Conservation (phyloP, 768 basidiomycete genomes). For the Glaciozyma martinii region DNA sequence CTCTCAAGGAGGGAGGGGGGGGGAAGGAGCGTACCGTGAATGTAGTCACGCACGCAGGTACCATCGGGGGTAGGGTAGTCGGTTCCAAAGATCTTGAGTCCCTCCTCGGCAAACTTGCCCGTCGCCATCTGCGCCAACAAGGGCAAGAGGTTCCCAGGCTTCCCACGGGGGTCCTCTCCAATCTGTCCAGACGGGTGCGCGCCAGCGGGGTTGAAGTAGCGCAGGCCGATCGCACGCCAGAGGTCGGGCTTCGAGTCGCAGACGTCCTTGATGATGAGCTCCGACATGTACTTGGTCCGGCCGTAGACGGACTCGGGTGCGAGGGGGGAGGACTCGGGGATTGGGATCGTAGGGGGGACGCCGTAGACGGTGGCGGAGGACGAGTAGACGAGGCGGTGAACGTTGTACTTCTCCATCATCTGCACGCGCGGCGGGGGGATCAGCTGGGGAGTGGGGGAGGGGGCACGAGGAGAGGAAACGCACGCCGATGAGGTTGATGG, state of each 20-base stretch:
- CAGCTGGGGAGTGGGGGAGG: background rate
- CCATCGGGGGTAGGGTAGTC: constrained; percentile 96
- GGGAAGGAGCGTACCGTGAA: constrained; percentile 45
- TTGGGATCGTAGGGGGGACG: constrained; percentile 80
- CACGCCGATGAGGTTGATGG: constrained; percentile 61
- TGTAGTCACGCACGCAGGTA: constrained; percentile 93
- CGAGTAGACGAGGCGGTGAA: constrained; percentile 85
- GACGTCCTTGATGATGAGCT: constrained; percentile 79
- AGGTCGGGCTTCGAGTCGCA: constrained; percentile 65
- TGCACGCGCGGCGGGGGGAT: constrained; percentile 40
- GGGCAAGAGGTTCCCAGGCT: constrained; percentile 88
- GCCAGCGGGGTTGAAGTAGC: constrained; percentile 99
- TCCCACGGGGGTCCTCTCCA: constrained; percentile 92
- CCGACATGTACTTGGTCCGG: constrained; percentile 90
- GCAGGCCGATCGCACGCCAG: constrained; percentile 76
- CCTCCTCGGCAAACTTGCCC: constrained; percentile 64
- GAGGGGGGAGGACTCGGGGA: constrained; percentile 80
- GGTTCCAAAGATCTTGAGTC: constrained; percentile 79
- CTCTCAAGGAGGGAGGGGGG: background rate
- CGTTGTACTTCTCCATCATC: constrained; percentile 74
- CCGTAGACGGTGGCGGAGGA: constrained; percentile 98
- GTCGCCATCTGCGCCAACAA: constrained; percentile 89
- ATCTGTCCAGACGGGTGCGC: constrained; percentile 91
- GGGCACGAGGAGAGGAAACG: constrained; percentile 22
- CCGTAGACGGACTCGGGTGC: constrained; percentile 89